These are phyloP conservation scores for Ichthyophthirius multifiliis DNA, from an alignment of 169 alveolate species.

Conservation along the genomic window DNA sequence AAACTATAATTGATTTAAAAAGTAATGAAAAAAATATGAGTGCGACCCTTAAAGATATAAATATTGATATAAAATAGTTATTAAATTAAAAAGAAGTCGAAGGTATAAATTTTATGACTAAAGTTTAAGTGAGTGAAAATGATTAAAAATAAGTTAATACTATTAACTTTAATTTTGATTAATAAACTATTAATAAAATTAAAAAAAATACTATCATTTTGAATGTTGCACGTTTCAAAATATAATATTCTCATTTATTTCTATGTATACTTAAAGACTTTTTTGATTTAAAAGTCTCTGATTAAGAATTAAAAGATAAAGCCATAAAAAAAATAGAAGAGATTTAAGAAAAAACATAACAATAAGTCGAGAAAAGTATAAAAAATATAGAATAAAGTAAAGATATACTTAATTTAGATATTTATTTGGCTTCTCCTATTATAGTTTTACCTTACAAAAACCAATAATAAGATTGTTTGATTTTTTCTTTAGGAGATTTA, in stretches of 20 bases:
- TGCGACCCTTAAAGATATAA: neutral
- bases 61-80: neutral
- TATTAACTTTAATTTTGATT: neutral
- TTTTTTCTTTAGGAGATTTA: slow-evolving; percentile 24
- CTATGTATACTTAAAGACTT: slow-evolving; percentile 1
- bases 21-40: neutral
- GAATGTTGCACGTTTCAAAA: neutral
- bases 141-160: neutral
- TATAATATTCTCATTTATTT: slow-evolving; percentile 4
- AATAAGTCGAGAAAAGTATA: neutral
- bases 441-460: slow-evolving; percentile 16
- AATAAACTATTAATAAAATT: neutral
- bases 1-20: neutral
- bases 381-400: slow-evolving; percentile 1
- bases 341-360: slow-evolving; percentile 18
- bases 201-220: neutral
- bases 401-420: slow-evolving; percentile 9
- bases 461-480: slow-evolving; percentile 17
- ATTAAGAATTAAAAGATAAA: slow-evolving; percentile 24
- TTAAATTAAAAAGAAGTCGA: neutral
- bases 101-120: too few species aligned
- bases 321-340: slow-evolving; percentile 35
- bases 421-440: slow-evolving; percentile 18
- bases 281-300: slow-evolving; percentile 20
- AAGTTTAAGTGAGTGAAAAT: neutral